Percentiles rank a stretch among this genome's conserved stretches.
phyloP scores from a whole-genome alignment of 2,329 filamentous ascomycete genomes.

The Magnaporthales sp. region DNA sequence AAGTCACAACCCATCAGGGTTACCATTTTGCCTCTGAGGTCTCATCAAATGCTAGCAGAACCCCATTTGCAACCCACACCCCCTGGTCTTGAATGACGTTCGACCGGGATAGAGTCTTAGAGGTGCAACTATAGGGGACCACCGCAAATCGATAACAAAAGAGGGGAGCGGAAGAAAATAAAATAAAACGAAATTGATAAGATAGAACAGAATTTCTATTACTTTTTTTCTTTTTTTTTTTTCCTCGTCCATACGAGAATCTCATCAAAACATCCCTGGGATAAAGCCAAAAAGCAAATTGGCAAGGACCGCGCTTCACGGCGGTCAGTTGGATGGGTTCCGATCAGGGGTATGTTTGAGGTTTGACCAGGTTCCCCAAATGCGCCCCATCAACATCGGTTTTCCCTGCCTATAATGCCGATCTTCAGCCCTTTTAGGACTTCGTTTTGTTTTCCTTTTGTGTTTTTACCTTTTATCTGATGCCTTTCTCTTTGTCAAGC shows the following conservation, averaged over 20 bases:
- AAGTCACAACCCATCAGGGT: background rate
- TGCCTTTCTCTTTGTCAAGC: background rate
- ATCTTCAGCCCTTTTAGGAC: background rate
- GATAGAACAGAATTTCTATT: background rate
- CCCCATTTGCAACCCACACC: background rate
- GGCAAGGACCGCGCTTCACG: background rate
- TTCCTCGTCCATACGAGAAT: background rate
- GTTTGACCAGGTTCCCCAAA: slow-evolving; percentile 3
- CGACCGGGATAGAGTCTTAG: background rate
- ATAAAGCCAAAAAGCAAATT: background rate
- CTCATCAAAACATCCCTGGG: background rate
- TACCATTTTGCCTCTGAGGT: background rate
- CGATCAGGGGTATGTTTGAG: slow-evolving; percentile 2
- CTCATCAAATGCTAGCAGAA: background rate
- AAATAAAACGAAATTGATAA: background rate
- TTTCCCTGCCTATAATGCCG: background rate
- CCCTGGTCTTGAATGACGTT: background rate
- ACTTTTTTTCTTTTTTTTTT: background rate
- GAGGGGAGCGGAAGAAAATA: background rate
- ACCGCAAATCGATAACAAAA: background rate
- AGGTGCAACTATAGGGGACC: background rate
- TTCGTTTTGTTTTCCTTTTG: background rate
- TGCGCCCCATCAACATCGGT: background rate
- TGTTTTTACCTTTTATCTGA: background rate
- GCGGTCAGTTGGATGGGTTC: background rate